Conservation (phyloP, 306 rosid species). For the Dryas alaskensis region DNA sequence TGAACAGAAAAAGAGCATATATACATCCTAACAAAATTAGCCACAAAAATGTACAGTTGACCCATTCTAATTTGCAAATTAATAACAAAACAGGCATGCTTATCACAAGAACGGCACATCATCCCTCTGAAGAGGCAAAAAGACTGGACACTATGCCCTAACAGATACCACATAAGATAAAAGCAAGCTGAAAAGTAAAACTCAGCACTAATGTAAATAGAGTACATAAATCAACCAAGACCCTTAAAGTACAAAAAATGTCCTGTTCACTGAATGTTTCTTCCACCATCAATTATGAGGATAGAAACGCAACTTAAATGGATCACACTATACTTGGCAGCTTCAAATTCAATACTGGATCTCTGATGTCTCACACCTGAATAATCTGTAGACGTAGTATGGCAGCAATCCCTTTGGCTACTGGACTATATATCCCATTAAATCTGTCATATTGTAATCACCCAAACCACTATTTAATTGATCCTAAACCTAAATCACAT, state of each 20-base stretch:
- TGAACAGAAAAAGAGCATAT: not conserved
- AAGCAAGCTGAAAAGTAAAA: not conserved
- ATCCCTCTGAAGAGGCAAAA: not conserved
- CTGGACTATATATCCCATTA: not conserved
- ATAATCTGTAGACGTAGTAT: not conserved
- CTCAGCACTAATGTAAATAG: not conserved
- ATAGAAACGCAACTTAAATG: not conserved
- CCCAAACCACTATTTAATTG: not conserved
- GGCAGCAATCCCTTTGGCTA: not conserved
- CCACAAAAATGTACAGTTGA: not conserved
- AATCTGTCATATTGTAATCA: not conserved
- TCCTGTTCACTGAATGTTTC: not conserved
- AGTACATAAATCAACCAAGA: not conserved
- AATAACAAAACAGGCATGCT: not conserved
- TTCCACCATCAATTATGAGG: not conserved
- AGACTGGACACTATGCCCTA: not conserved
- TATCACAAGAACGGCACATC: not conserved
- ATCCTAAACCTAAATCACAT: not conserved
- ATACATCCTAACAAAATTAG: not conserved
- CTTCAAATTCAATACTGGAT: not conserved
- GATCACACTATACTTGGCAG: not conserved
- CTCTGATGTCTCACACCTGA: not conserved
- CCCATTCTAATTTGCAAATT: not conserved
- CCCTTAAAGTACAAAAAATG: not conserved
- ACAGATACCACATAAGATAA: not conserved